phyloP scores from a whole-genome alignment of 106 monocot species.

The Alisma plantagoaquatica region DNA sequence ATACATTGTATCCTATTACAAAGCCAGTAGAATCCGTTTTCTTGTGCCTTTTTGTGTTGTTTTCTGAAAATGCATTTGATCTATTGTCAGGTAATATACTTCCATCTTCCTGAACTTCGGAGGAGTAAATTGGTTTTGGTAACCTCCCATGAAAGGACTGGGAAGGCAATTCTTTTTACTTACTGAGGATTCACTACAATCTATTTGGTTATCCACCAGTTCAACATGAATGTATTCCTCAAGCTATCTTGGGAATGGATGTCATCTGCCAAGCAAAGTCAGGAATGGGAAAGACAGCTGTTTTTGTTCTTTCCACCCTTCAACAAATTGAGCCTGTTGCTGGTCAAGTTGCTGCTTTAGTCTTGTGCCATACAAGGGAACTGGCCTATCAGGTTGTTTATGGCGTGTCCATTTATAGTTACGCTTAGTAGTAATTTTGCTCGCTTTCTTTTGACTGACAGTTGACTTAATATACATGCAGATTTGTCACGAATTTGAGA shows the following conservation, averaged over 20 bases:
- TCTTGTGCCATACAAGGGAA: conserved; percentile 92
- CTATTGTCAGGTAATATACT: conserved; percentile 70
- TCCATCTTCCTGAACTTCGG: conserved; percentile 54
- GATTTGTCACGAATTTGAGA: conserved; percentile 98
- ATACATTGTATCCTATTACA: too few species aligned
- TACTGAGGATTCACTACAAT: conserved; percentile 65
- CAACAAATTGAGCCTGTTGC: conserved; percentile 95
- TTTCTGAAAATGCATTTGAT: background rate
- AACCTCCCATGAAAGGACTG: conserved; percentile 68
- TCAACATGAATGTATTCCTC: conserved; percentile 99
- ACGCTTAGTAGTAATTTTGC: too few species aligned
- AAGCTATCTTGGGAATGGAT: conserved; percentile 99
- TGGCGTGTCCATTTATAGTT: too few species aligned
- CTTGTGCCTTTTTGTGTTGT: too few species aligned
- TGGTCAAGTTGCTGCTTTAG: conserved; percentile 93
- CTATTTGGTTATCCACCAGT: conserved; percentile 97
- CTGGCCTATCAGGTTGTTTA: conserved; percentile 82
- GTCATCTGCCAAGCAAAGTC: conserved; percentile 99
- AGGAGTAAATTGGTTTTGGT: conserved; percentile 50
- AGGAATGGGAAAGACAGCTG: conserved; percentile 99
- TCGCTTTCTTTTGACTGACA: background rate
- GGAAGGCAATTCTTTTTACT: conserved; percentile 70
- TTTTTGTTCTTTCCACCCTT: conserved; percentile 91
- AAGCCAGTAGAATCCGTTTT: too few species aligned
- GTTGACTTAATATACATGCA: conserved; percentile 13